Base-by-base conservation (phyloP, 2,329 filamentous ascomycete genomes). In the Xylogone sp. region DNA sequence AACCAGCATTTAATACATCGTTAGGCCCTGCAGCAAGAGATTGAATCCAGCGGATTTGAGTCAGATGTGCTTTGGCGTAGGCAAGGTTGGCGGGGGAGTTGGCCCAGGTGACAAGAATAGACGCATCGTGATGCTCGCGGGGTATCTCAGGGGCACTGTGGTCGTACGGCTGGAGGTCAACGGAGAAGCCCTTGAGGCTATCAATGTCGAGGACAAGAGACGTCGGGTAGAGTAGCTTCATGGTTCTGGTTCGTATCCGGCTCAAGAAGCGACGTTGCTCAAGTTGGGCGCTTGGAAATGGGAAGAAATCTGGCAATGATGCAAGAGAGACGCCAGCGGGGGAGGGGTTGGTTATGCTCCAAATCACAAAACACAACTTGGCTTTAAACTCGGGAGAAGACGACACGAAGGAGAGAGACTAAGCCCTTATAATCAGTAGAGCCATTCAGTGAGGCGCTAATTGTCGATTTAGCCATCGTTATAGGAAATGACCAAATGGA, bases 161-260 rank as follows among this genome's bases (percentile, higher is more conserved):
- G 60, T 86, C 77, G 71, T 86, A 86, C 16, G 79, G 64, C 59
- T 81, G 73, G n/a, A 85, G 74, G 2, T 72, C 66, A 44, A 79
- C 75, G 45, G 75, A 72, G 72, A 83, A 85, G 61, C 81, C 82
- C 58, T 83, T 68, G 53, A 86, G 73, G 62, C 69, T 72, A 54
- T 73, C 56, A 53, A 75, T 61, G 70, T 85, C 75, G 65, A 86
- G 75, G 49, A 70, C 71, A 55, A 86, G 74, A 2, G 82, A 84
- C 50, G 79, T 85, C 47, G 83, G 83, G 70, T 86, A 85, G 57
- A 86, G 80, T 58, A 86, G 78, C 71, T 86, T 86, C 81, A 82
- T 81, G 48, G 24, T 27, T 27, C 24, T 27, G 24, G 24, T 6
- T 27, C 5, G 24, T 27, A 27, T 27, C 24, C 6, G 24, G 24